Conservation (phyloP, 1,284 basidiomycete genomes). For the Pseudozyma thailandica region DNA sequence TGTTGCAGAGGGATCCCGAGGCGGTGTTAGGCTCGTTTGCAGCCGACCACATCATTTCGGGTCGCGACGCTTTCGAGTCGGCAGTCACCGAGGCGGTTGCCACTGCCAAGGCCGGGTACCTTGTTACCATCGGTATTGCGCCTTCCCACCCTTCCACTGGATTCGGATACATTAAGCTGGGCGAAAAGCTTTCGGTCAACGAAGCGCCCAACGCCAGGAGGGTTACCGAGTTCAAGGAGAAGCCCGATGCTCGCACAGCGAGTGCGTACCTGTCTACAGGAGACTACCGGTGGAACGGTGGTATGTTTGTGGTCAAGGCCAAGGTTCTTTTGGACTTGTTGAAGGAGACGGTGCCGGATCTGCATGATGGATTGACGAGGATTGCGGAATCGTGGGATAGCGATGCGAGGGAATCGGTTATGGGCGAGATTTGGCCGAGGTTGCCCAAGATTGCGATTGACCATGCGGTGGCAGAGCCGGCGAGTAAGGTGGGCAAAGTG, state of each 20-base stretch:
- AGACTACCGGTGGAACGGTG: slow-evolving; percentile 68
- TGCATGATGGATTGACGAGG: slow-evolving; percentile 58
- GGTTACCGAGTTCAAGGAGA: slow-evolving; percentile 68
- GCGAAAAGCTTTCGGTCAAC: slow-evolving; percentile 53
- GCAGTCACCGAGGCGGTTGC: slow-evolving; percentile 66
- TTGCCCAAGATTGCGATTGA: slow-evolving; percentile 68
- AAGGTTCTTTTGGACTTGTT: slow-evolving; percentile 58
- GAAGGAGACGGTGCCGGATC: slow-evolving; percentile 57
- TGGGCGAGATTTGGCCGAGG: slow-evolving; percentile 61
- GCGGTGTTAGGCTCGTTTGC: slow-evolving; percentile 67
- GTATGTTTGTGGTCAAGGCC: slow-evolving; percentile 68
- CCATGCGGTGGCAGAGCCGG: slow-evolving; percentile 67
- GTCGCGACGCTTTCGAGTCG: slow-evolving; percentile 65
- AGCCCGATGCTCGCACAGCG: slow-evolving; percentile 67
- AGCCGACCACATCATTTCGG: slow-evolving; percentile 67
- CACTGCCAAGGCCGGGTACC: slow-evolving; percentile 63
- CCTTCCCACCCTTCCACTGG: slow-evolving; percentile 66
- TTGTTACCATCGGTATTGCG: slow-evolving; percentile 68
- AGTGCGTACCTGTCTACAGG: slow-evolving; percentile 65
- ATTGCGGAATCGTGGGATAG: slow-evolving; percentile 64
- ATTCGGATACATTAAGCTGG: slow-evolving; percentile 68
- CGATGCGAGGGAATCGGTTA: slow-evolving; percentile 36
- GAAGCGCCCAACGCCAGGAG: slow-evolving; percentile 64
- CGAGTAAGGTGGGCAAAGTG: slow-evolving; percentile 63
- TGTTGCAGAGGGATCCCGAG: slow-evolving; percentile 61